Evolutionary conservation across 2,329 filamentous ascomycete genomes (phyloP).

Genomic region (Calonectria hongkongensis): DNA sequence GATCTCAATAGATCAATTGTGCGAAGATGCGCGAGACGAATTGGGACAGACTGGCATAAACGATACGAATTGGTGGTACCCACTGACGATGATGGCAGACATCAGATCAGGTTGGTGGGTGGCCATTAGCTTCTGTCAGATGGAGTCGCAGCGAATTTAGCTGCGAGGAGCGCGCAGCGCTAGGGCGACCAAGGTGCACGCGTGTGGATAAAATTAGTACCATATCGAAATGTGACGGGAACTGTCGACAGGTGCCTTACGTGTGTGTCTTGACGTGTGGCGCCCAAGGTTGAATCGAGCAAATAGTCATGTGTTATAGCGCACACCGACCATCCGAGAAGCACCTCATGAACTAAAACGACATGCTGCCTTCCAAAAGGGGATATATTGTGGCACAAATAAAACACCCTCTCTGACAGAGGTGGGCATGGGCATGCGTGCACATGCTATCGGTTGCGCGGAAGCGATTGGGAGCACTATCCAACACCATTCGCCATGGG

Average conservation of each 20-base stretch:
- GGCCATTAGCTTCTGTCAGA: slow-evolving; percentile 14
- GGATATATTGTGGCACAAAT: slow-evolving; percentile 25
- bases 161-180: slow-evolving; percentile 27
- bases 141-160: slow-evolving; percentile 5
- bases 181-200: slow-evolving; percentile 14
- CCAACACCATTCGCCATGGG: not conserved
- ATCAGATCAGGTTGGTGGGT: slow-evolving; percentile 17
- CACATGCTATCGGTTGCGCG: not conserved
- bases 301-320: slow-evolving; percentile 18
- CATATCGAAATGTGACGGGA: slow-evolving; percentile 29
- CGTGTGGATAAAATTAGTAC: slow-evolving; percentile 39
- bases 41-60: not conserved
- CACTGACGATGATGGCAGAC: slow-evolving; percentile 20
- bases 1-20: not conserved
- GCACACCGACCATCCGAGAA: slow-evolving; percentile 18
- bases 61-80: not conserved
- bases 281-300: slow-evolving; percentile 21
- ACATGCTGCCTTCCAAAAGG: slow-evolving; percentile 1
- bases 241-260: slow-evolving; percentile 19
- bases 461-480: slow-evolving; percentile 11
- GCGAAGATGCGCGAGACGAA: not conserved
- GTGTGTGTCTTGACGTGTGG: slow-evolving; percentile 34
- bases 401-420: slow-evolving; percentile 7
- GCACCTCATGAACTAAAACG: not conserved
- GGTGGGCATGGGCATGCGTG: not conserved